These are phyloP conservation scores for Bipolaris gigantea DNA, from an alignment of 2,329 filamentous ascomycete species.

Conservation along the genomic window DNA sequence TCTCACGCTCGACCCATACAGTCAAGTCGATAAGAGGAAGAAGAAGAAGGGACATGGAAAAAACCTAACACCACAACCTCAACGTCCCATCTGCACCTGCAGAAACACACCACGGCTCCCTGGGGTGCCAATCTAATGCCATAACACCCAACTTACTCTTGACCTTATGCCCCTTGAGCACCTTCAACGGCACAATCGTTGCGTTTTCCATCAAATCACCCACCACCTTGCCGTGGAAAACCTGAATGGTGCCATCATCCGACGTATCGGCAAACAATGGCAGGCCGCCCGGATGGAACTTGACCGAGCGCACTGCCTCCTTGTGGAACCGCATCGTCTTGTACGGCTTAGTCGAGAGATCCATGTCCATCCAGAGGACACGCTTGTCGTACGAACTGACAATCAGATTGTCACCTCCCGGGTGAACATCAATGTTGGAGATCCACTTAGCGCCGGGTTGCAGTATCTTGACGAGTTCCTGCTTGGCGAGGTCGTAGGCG, in stretches of 20 bases:
- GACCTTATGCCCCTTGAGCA: slow-evolving; percentile 86
- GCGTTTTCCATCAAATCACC: slow-evolving; percentile 95
- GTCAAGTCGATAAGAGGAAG: background rate
- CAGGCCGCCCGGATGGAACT: slow-evolving; percentile 75
- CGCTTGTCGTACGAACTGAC: slow-evolving; percentile 94
- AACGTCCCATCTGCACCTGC: slow-evolving; percentile 93
- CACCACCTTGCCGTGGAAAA: slow-evolving; percentile 96
- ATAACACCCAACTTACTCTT: slow-evolving; percentile 84
- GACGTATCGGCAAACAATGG: slow-evolving; percentile 93
- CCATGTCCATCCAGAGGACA: slow-evolving; percentile 94
- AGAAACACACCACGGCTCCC: slow-evolving; percentile 90
- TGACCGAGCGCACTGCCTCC: slow-evolving; percentile 86
- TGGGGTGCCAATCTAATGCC: slow-evolving; percentile 94
- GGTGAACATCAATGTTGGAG: slow-evolving; percentile 89
- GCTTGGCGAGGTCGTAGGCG: slow-evolving; percentile 88
- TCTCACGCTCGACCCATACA: too few species aligned
- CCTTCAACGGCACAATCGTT: slow-evolving; percentile 93
- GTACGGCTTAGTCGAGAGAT: slow-evolving; percentile 86
- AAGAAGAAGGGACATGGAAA: background rate
- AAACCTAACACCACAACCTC: slow-evolving; percentile 68
- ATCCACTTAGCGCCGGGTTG: slow-evolving; percentile 96
- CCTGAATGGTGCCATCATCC: slow-evolving; percentile 91
- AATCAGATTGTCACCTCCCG: slow-evolving; percentile 89
- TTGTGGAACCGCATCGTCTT: slow-evolving; percentile 95
- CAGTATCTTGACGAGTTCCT: slow-evolving; percentile 89